These are phyloP conservation scores for Fusarium euwallaceae DNA, from an alignment of 2,329 filamentous ascomycete genomes.

Conservation along the genomic window DNA sequence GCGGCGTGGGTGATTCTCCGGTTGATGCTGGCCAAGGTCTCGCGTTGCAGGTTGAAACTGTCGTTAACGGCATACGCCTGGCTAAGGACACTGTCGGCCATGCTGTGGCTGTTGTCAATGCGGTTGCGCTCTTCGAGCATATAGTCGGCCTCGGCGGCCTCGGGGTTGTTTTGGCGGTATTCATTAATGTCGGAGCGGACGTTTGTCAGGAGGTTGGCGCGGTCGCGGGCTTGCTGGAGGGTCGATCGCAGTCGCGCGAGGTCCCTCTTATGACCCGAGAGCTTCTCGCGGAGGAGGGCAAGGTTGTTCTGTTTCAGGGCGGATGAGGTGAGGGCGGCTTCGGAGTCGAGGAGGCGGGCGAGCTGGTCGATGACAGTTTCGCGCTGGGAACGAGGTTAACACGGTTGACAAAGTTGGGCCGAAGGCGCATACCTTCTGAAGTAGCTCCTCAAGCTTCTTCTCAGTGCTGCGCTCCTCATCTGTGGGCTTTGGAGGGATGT, in stretches of 20 bases:
- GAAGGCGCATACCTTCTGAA: conserved; percentile 75
- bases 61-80: conserved; percentile 98
- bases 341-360: conserved; percentile 90
- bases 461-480: conserved; percentile 88
- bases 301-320: conserved; percentile 98
- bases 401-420: conserved; percentile 2
- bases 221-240: conserved; percentile 83
- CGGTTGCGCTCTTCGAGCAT: conserved; percentile 91
- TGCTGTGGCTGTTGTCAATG: conserved; percentile 89
- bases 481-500: conserved; percentile 84
- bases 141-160: conserved; percentile 90
- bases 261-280: conserved; percentile 88
- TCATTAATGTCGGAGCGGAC: conserved; percentile 93
- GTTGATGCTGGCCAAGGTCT: conserved; percentile 90
- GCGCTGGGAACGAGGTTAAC: conserved; percentile 67
- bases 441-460: conserved; percentile 83
- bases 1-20: conserved; percentile 90
- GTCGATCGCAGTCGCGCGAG: conserved; percentile 79
- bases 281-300: conserved; percentile 88
- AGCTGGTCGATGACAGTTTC: conserved; percentile 86
- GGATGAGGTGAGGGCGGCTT: conserved; percentile 86
- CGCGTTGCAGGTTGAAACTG: conserved; percentile 86
- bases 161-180: conserved; percentile 86
- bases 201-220: conserved; percentile 89
- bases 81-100: conserved; percentile 90